Base-by-base conservation (phyloP, 768 basidiomycete genomes). In the Rhizopogon salebrosus region DNA sequence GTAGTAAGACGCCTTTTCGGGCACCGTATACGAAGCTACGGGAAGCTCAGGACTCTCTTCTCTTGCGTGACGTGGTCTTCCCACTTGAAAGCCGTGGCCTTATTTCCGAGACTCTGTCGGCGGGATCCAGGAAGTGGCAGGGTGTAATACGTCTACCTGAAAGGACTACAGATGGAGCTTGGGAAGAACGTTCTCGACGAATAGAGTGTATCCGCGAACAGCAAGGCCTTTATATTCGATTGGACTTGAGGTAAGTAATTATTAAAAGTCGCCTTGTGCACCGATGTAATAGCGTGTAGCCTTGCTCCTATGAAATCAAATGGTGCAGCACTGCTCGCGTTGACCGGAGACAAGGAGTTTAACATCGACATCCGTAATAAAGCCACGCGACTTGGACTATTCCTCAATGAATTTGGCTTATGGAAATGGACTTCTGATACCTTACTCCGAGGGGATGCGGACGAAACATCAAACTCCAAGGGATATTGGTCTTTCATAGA, bases 361-460 rank as follows among this genome's bases (percentile, higher is more conserved):
- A 64, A 69, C 38, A 65, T 69, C 45, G 67, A 75, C 38, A 54
- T 80, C 2, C 71, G 72, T 29, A 61, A 57, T 20, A 68, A 70
- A 36, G 87, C 86, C 0, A 49, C 59, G 6, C 69, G 66, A 40
- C 59, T 72, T 2, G 79, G 77, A 14, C 58, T 85, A 60, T 69
- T 75, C 31, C 70, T 88, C 26, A 78, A 84, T 57, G 81, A 83
- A 57, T 79, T 72, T 56, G 87, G 86, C 11, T 68, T 88, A 3
- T 88, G 87, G 87, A 71, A 66, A 46, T 85, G 82, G 80, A 65
- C 29, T 3, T 43, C 46, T 18, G 41, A 40, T 40, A 20, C 40
- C 22, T 42, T 27, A 36, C 18, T 38, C 20, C 26, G 36, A 18
- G 50, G 29, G 9, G 51, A 49, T 9, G 55, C 58, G 3, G 53